These are phyloP conservation scores for Thuja plicata DNA, from an alignment of 83 land plant species.

Conservation along the genomic window DNA sequence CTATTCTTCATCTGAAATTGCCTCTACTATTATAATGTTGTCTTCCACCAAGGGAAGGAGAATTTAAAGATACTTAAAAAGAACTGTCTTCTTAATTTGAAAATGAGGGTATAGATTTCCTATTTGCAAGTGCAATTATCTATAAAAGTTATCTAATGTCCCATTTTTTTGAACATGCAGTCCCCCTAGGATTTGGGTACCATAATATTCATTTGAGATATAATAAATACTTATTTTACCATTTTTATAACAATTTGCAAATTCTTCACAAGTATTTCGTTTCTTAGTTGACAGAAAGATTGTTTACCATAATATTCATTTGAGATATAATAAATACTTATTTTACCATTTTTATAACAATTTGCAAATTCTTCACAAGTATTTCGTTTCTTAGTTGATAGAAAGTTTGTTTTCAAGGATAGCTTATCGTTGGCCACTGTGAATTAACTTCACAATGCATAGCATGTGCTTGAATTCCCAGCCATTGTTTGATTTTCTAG, in stretches of 20 bases:
- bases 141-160: background rate
- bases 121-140: background rate
- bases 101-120: background rate
- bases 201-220: background rate
- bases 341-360: background rate
- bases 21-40: background rate
- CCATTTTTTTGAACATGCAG: background rate
- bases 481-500: too few species aligned
- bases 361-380: background rate
- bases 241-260: background rate
- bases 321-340: background rate
- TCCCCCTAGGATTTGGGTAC: background rate
- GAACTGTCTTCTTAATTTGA: background rate
- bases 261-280: background rate
- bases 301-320: background rate
- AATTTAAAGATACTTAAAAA: background rate
- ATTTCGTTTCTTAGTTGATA: background rate
- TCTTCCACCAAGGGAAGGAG: background rate
- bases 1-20: background rate
- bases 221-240: background rate
- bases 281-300: background rate
- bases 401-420: background rate
- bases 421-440: too few species aligned
- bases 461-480: too few species aligned
- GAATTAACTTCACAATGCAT: too few species aligned